Base-by-base conservation (phyloP, 768 basidiomycete genomes). In the Pulveroboletus sp. region DNA sequence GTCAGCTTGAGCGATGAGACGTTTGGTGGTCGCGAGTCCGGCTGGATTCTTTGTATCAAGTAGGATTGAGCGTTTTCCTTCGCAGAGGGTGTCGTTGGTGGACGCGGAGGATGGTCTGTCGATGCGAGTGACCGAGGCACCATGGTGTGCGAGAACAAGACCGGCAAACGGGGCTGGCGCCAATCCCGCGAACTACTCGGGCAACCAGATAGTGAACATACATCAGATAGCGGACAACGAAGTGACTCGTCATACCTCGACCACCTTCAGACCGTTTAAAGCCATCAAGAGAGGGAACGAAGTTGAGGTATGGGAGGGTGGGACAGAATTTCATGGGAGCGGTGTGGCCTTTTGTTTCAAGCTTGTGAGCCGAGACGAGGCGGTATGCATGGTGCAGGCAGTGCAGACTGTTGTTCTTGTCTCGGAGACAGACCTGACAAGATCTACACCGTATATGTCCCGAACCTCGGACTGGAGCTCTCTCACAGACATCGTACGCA, bases 141-240 rank as follows among this genome's bases (percentile, higher is more conserved):
- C 89, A 57, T 85, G 82, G 67, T 91, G 89, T 2, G 88, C 82
- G 31, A 93, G 76, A 39, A 91, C 63, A 38, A 91, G 75, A 27
- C 86, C 87, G 8, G 86, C 81, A 57, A 88, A 91, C 0, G 89
- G 89, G 0, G 80, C 89, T 1, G 89, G 89, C 4, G 89, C 89
- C 26, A 92, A 75, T 28, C 89, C 89, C 26, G 83, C 89, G 60
- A 91, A 89, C 86, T 91, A 55, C 9, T 21, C 15, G 27, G 12
- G 10, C 1, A 9, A 17, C 33, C 18, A 6, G 18, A 51, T 18
- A 43, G 41, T n/a, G 24, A 8, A 33, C 33, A 14, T 21, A n/a
- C 10, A 12, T 21, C 27, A 28, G 27, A 17, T 8, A 8, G 26
- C 9, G 8, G 30, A 9, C 38, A 30, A 33, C 6, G 1, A 37